A percentile compares a stretch with the other conserved stretches of the same genome.
Conservation (phyloP, 306 rosid species). For the Quercus berberidifolia region DNA sequence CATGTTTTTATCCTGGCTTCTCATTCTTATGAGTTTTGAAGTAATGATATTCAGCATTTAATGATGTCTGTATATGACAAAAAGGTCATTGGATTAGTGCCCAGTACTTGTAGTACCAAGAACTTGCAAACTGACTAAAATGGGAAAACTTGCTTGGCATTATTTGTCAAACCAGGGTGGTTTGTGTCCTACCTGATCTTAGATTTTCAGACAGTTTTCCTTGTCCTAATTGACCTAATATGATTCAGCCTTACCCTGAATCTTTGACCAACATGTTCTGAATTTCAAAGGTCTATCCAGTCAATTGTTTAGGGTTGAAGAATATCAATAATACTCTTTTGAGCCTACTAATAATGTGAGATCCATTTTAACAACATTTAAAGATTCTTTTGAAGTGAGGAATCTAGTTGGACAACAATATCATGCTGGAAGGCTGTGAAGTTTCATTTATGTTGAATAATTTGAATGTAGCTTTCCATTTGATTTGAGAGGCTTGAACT, state of each 20-base stretch:
- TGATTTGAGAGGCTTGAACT: background rate
- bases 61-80: background rate
- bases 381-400: background rate
- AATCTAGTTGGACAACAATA: background rate
- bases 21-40: background rate
- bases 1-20: slow-evolving; percentile 1
- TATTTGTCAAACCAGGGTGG: background rate
- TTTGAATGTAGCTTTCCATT: background rate
- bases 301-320: background rate
- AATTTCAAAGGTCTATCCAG: background rate
- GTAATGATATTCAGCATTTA: background rate
- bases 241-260: background rate
- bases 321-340: background rate
- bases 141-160: background rate
- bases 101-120: background rate
- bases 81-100: background rate
- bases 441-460: background rate
- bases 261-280: background rate
- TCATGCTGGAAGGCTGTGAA: background rate
- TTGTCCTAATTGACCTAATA: background rate
- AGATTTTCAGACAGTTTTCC: background rate
- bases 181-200: background rate
- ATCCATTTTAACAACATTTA: background rate
- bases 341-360: background rate
- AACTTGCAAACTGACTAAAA: background rate